These are phyloP conservation scores for Stereocaulon alpinum DNA, from an alignment of 495 filamentous ascomycete genomes.

Conservation along the genomic window DNA sequence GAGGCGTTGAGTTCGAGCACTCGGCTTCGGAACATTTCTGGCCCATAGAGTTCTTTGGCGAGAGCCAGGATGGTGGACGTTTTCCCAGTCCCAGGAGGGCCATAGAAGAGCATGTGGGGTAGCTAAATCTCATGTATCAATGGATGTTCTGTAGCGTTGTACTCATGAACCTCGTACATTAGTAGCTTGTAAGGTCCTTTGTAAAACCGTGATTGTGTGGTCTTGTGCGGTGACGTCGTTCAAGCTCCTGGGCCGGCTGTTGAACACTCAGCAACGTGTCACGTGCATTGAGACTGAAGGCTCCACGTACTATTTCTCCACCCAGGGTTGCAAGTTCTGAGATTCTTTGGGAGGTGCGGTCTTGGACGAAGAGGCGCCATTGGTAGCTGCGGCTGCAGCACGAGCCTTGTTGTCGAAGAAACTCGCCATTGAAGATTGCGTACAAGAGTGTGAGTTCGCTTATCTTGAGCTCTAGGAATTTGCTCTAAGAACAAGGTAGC, in stretches of 20 bases:
- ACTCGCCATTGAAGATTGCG: constrained; percentile 45
- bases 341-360: constrained; percentile 51
- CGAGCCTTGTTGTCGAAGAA: constrained; percentile 96
- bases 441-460: no score
- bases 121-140: constrained; percentile 41
- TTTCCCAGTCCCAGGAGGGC: constrained; percentile 93
- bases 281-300: background rate
- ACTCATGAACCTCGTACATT: constrained; percentile 48
- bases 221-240: constrained; percentile 96
- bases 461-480: no score
- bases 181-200: constrained; percentile 84
- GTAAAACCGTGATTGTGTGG: constrained; percentile 86
- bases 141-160: background rate
- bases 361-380: constrained; percentile 38
- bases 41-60: constrained; percentile 94
- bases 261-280: constrained; percentile 6
- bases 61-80: constrained; percentile 97
- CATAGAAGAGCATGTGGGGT: constrained; percentile 99
- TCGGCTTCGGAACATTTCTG: constrained; percentile 83
- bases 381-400: constrained; percentile 56
- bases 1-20: constrained; percentile 98
- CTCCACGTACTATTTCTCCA: constrained; percentile 89
- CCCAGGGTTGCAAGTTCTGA: constrained; percentile 76
- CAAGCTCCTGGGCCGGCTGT: constrained; percentile 82
- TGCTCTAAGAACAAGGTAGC: no score